Evolutionary conservation across 2,329 filamentous ascomycete genomes (phyloP), one percentile per base, ranked within the genome.

Genomic region (Dendryphion nanum): DNA sequence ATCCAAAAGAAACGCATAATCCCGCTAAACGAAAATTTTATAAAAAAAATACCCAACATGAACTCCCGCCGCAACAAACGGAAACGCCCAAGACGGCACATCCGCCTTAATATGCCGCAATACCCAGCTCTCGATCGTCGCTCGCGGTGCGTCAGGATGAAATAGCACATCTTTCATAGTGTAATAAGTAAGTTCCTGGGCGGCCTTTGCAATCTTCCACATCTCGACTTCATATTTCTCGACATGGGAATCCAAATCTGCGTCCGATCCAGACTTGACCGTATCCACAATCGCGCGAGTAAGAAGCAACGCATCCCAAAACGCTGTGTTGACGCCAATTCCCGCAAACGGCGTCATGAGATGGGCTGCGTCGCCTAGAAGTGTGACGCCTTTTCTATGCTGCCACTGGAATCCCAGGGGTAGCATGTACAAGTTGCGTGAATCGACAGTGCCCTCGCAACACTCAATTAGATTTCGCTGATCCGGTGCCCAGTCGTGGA

Each of bases 121-220:
- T 3, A 53, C 30, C 41, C 43, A 70, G 18, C 47, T 62, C 17
- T 71, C 66, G 37, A 78, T 70, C 13, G 67, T 58, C 4, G 62
- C 55, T 30, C 67, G 57, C 14, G 75, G 75, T 7, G 69, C 68
- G 2, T 68, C 70, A 3, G 67, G 62, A 0, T 70, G 74, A 41
- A 74, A 72, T 48, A 77, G 67, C 69, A 72, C 75, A 26, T 69
- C 61, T 19, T 63, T 57, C 50, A 71, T 70, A 50, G 69, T 50
- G 38, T 76, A 73, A 33, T 70, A 71, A 7, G 65, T 69, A 38
- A 58, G 29, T 28, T 57, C 45, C 35, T 64, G 57, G n/a, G 48
- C 62, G 30, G 50, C 47, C 12, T 57, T 60, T n/a, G 61, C 61
- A 6, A 61, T 48, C n/a, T 31, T 38, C 34, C 66, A 67, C 64